Evolutionary conservation across 805 yeast species (phyloP).

Genomic region (Saturnispora quitensis): DNA sequence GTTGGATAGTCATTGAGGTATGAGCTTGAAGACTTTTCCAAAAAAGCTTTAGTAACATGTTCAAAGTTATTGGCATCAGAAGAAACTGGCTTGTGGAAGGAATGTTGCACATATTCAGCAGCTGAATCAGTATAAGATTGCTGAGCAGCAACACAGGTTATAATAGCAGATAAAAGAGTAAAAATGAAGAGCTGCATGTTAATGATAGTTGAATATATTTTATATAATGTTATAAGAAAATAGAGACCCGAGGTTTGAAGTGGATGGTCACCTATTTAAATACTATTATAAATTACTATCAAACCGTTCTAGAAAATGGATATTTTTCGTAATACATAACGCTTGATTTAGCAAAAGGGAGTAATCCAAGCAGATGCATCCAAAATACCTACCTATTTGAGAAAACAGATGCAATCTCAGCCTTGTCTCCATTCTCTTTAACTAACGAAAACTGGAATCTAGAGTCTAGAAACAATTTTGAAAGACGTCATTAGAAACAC

Average conservation of each 20-base stretch:
- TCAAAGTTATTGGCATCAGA: background rate
- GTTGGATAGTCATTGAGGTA: background rate
- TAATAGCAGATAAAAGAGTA: background rate
- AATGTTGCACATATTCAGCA: background rate
- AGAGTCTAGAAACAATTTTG: background rate
- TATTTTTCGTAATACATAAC: background rate
- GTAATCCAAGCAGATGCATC: background rate
- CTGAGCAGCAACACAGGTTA: conserved; percentile 3
- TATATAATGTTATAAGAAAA: background rate
- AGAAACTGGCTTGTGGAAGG: too few relatives aligned
- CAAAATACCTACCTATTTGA: background rate
- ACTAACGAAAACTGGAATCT: background rate
- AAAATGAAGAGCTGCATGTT: conserved; percentile 2
- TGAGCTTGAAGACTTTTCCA: background rate
- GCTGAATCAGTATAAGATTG: background rate
- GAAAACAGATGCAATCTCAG: background rate
- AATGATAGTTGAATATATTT: background rate
- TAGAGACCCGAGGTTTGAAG: background rate
- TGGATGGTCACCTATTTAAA: background rate
- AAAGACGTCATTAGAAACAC: background rate
- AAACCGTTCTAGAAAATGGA: background rate
- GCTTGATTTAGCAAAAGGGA: background rate
- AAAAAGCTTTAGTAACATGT: background rate
- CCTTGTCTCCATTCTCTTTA: background rate
- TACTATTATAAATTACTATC: background rate